These are phyloP conservation scores for Primulina tabacum DNA, from an alignment of 257 asterid genomes.

Conservation along the genomic window DNA sequence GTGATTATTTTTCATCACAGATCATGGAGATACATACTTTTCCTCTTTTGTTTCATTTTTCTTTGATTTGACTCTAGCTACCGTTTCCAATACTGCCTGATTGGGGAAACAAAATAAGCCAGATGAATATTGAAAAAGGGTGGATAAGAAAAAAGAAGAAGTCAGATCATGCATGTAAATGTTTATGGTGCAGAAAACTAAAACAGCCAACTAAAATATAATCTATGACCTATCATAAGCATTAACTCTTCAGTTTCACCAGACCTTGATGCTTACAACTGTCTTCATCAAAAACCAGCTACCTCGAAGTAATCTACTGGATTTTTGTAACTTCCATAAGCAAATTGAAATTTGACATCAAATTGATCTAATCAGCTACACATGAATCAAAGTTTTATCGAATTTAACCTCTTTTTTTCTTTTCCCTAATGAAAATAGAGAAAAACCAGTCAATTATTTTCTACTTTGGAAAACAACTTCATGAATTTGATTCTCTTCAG, in stretches of 20 bases:
- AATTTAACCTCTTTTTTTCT: background rate
- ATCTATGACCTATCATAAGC: background rate
- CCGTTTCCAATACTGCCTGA: constrained; percentile 98
- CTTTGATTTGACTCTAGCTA: constrained; percentile 93
- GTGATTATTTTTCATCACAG: background rate
- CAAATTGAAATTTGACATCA: background rate
- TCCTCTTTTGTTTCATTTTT: constrained; percentile 96
- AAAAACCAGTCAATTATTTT: too few relatives aligned
- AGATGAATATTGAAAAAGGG: constrained; percentile 23
- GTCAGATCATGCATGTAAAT: background rate
- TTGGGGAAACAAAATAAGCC: constrained; percentile 26
- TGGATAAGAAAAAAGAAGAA: background rate
- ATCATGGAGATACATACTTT: constrained; percentile 42
- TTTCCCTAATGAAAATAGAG: background rate
- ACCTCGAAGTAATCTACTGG: background rate
- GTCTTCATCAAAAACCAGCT: background rate
- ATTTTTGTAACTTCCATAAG: background rate
- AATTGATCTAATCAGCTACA: background rate
- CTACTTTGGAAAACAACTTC: background rate
- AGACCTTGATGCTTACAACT: constrained; percentile 5
- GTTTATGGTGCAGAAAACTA: constrained; percentile 4
- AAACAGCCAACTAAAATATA: background rate
- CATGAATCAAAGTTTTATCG: background rate
- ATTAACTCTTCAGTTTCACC: constrained; percentile 12
- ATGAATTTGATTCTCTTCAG: background rate